phyloP scores from a whole-genome alignment of 176 grass and related monocot species.

The Alopecurus myosuroides region DNA sequence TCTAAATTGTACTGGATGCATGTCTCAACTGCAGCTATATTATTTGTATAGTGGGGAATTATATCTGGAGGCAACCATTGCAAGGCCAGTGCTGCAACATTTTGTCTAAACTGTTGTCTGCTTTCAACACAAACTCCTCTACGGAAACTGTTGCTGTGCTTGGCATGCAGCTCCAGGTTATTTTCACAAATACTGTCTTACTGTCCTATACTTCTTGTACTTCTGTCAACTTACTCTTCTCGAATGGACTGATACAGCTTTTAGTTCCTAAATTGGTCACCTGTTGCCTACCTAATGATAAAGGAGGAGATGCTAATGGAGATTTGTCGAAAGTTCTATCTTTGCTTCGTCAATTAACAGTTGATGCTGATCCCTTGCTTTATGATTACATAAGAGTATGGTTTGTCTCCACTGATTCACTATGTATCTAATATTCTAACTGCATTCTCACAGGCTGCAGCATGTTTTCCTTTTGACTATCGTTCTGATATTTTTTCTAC shows the following conservation, averaged over 20 bases:
- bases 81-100: constrained; percentile 81
- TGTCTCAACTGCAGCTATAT: constrained; percentile 75
- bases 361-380: constrained; percentile 68
- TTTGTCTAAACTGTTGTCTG: constrained; percentile 65
- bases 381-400: constrained; percentile 92
- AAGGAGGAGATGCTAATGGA: constrained; percentile 32
- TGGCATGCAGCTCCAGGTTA: constrained; percentile 89
- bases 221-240: background rate
- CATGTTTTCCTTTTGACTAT: constrained; percentile 1
- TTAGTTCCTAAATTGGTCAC: constrained; percentile 81
- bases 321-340: constrained; percentile 58
- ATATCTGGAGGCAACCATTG: constrained; percentile 49
- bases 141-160: constrained; percentile 58
- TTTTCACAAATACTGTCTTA: constrained; percentile 24
- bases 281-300: constrained; percentile 58
- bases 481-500: background rate
- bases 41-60: constrained; percentile 74
- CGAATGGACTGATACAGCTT: constrained; percentile 45
- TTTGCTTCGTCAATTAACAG: constrained; percentile 74
- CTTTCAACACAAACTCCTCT: constrained; percentile 48
- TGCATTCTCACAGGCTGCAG: background rate
- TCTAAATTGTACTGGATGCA: background rate
- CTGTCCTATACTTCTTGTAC: background rate
- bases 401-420: constrained; percentile 20
- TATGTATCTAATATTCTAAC: constrained; percentile 20